Percentiles rank a stretch among this genome's conserved stretches.
These are phyloP conservation scores for Eucalyptus camaldulensis DNA, from an alignment of 345 rosid species.

Conservation along the genomic window DNA sequence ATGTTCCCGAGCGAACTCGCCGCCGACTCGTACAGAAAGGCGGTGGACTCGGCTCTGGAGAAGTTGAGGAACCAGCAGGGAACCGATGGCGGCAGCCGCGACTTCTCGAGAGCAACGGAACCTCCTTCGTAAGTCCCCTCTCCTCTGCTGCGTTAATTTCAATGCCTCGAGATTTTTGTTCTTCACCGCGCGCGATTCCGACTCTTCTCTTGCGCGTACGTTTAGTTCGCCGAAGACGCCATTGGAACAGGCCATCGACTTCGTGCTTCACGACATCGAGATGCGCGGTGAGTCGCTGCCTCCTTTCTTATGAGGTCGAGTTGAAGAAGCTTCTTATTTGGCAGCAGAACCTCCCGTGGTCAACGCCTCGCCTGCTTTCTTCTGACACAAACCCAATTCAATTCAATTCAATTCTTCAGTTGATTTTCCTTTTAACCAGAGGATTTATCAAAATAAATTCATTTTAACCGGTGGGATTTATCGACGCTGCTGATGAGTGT, in stretches of 20 bases:
- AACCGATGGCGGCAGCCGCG: not conserved
- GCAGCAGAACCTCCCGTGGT: not conserved
- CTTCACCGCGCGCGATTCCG: not conserved
- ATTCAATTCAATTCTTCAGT: not conserved
- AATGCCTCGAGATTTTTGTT: not conserved
- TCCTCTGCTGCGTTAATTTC: not conserved
- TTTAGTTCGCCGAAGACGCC: not conserved
- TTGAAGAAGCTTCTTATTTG: not conserved
- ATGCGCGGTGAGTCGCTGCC: not conserved
- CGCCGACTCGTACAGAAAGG: conserved; percentile 80
- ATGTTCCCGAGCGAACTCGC: conserved; percentile 76
- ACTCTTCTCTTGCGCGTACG: not conserved
- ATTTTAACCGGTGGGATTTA: not conserved
- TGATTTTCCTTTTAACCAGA: not conserved
- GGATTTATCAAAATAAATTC: not conserved
- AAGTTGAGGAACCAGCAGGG: conserved; percentile 33
- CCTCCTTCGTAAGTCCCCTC: not conserved
- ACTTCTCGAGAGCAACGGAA: not conserved
- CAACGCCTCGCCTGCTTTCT: not conserved
- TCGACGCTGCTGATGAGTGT: not conserved
- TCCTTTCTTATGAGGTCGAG: not conserved
- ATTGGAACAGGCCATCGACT: conserved; percentile 79
- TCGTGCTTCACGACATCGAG: conserved; percentile 75
- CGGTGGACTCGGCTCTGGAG: conserved; percentile 69
- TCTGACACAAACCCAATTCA: not conserved